Evolutionary conservation across 2,329 filamentous ascomycete genomes (phyloP), one percentile per base, ranked within the genome.

Genomic region (Aulographum hederae): DNA sequence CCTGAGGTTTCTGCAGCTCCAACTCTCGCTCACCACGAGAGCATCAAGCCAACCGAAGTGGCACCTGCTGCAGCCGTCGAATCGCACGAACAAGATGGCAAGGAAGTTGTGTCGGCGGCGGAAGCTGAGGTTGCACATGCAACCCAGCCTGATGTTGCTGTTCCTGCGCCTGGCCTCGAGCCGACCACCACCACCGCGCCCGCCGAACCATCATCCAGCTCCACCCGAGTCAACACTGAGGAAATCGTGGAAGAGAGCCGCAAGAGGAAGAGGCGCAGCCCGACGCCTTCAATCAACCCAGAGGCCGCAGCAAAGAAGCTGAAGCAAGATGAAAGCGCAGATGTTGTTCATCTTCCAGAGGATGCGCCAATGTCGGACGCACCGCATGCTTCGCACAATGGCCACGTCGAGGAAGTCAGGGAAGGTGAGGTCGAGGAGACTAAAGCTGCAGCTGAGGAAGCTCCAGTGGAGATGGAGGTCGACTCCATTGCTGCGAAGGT

Each of bases 221-320:
- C 21, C 8, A 25, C 21, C n/a, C 8, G n/a, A 25, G 21, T 25
- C n/a, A 8, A 25, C 8, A 8, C 21, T 25, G 21, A 30, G 8
- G 32, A 34, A 12, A 17, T 31, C 6, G 31, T 32, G n/a, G 50
- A 51, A 11, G 53, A 57, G 12, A 46, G 37, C 10, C 45, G 41
- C 38, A 58, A 57, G 42, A 47, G 56, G 34, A 59, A 58, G 41
- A 43, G 56, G 34, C 42, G 56, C 31, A 58, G 56, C 30, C 34
- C 35, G 13, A 53, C 54, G 17, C 56, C 55, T 8, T 46, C 53
- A 4, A 31, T 52, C 4, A 39, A 44, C 2, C 29, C 39, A 10
- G 52, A 54, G 4, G 46, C 58, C 13, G 53, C 40, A 26, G 53
- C 46, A 25, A 63, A 64, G 44, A 61, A 56, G 40, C 39, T 54